Percentiles rank a stretch among this genome's conserved stretches.
These are phyloP conservation scores for Aspergillus saccharolyticus DNA, from an alignment of 495 filamentous ascomycete genomes.

Conservation along the genomic window DNA sequence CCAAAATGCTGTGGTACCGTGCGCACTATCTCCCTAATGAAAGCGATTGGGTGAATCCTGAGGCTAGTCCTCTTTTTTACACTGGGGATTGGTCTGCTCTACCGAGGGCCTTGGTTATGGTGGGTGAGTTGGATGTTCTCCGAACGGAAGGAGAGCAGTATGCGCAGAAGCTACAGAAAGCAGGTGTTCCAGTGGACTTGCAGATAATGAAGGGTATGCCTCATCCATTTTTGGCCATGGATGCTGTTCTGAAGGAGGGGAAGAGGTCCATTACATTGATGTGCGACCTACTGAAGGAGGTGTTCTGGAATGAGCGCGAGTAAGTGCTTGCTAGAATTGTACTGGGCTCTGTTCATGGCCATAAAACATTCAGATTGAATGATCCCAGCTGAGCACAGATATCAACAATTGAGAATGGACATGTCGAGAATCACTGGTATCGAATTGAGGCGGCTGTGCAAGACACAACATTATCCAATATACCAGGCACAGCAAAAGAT, in stretches of 20 bases:
- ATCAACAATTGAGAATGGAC: too few species aligned
- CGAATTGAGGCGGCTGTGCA: too few species aligned
- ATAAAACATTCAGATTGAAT: not conserved
- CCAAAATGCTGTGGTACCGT: conserved; percentile 57
- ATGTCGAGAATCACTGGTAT: too few species aligned
- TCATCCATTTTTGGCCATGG: conserved; percentile 60
- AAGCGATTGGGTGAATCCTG: conserved; percentile 41
- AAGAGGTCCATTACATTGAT: conserved; percentile 50
- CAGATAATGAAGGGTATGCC: conserved; percentile 57
- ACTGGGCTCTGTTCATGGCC: not conserved
- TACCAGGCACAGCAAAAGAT: too few species aligned
- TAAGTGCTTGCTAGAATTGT: not conserved
- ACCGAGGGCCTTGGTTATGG: conserved; percentile 48
- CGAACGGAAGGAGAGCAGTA: conserved; percentile 49
- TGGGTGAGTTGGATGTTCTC: conserved; percentile 54
- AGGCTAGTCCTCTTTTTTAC: conserved; percentile 52
- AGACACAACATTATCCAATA: too few species aligned
- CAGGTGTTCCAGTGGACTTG: conserved; percentile 50
- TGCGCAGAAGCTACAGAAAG: conserved; percentile 42
- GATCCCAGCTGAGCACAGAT: too few species aligned
- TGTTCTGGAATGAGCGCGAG: conserved; percentile 24
- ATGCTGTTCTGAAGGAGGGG: conserved; percentile 49
- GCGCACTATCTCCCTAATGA: conserved; percentile 50
- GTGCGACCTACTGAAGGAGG: conserved; percentile 47
- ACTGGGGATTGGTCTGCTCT: conserved; percentile 42